Conservation (phyloP, 768 basidiomycete species). For the Lactarius trivialis region DNA sequence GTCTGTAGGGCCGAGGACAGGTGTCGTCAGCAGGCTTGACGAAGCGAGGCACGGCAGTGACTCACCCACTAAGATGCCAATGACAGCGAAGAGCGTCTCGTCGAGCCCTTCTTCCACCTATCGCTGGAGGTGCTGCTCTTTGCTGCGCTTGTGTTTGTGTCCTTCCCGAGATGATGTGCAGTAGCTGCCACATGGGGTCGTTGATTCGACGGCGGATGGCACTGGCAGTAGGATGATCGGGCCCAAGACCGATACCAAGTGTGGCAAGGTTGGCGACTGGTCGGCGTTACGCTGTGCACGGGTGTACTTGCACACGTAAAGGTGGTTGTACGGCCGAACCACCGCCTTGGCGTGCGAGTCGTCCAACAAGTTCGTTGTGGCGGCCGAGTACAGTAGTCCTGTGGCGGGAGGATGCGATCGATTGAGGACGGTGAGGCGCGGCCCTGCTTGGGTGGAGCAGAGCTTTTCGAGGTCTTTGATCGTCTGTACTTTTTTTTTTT, state of each 20-base stretch:
- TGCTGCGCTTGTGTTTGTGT: constrained; percentile 10
- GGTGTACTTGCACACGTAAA: constrained; percentile 68
- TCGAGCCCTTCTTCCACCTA: constrained; percentile 36
- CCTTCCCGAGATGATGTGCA: neutral
- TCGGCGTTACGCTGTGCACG: constrained; percentile 37
- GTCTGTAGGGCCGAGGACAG: no score
- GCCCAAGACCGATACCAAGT: constrained; percentile 13
- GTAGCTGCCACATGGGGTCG: neutral
- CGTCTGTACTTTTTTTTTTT: constrained; percentile 50
- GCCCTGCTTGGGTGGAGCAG: constrained; percentile 24
- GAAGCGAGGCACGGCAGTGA: no score
- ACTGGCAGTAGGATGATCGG: neutral
- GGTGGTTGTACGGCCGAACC: constrained; percentile 76
- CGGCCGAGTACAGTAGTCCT: constrained; percentile 38
- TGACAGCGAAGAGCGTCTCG: constrained; percentile 53
- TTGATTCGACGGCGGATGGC: neutral
- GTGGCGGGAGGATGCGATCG: neutral
- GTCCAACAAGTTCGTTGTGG: constrained; percentile 45
- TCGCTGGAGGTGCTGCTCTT: neutral
- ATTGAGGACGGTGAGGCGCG: neutral
- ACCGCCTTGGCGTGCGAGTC: constrained; percentile 50
- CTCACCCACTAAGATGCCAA: constrained; percentile 69
- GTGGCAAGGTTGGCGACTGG: no score
- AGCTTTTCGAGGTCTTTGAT: constrained; percentile 65
- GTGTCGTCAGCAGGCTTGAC: no score